These are phyloP conservation scores for Skeletonema tropicum DNA, from an alignment of 108 stramenopile genomes.

Conservation along the genomic window DNA sequence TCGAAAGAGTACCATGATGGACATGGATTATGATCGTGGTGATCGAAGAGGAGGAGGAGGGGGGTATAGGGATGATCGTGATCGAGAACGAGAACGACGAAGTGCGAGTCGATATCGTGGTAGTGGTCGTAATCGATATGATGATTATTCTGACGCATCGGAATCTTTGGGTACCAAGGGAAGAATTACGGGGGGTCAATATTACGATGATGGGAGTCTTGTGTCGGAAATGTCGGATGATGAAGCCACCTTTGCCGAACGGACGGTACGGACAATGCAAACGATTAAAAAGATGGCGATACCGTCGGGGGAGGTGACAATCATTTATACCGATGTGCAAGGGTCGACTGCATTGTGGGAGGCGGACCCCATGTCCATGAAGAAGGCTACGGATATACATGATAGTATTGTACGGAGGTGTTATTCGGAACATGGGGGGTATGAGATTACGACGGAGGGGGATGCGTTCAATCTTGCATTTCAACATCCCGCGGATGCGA, in stretches of 20 bases:
- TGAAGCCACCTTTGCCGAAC: slow-evolving; percentile 6
- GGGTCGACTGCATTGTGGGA: slow-evolving; percentile 60
- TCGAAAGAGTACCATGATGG: not conserved
- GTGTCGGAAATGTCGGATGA: slow-evolving; percentile 26
- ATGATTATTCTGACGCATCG: not conserved
- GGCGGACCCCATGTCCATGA: slow-evolving; percentile 47
- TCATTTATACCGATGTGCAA: slow-evolving; percentile 58
- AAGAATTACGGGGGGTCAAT: not conserved
- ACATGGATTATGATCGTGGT: not conserved
- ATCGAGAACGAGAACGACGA: not conserved
- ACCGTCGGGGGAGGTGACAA: slow-evolving; percentile 44
- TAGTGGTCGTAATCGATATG: not conserved
- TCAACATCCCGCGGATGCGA: slow-evolving; percentile 53
- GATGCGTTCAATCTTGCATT: slow-evolving; percentile 57
- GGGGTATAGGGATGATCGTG: not conserved
- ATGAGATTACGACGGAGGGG: slow-evolving; percentile 55
- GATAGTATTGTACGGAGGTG: slow-evolving; percentile 51
- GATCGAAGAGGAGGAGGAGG: not conserved
- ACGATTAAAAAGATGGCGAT: slow-evolving; percentile 32
- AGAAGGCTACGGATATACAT: slow-evolving; percentile 50
- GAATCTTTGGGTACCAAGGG: not conserved
- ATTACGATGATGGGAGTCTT: not conserved
- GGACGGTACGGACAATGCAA: slow-evolving; percentile 25
- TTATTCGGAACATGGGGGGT: slow-evolving; percentile 45
- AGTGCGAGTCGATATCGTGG: not conserved